A percentile compares a stretch with the other conserved stretches of the same genome.
phyloP scores from a whole-genome alignment of 306 rosid genomes.

The Inga laurina region DNA sequence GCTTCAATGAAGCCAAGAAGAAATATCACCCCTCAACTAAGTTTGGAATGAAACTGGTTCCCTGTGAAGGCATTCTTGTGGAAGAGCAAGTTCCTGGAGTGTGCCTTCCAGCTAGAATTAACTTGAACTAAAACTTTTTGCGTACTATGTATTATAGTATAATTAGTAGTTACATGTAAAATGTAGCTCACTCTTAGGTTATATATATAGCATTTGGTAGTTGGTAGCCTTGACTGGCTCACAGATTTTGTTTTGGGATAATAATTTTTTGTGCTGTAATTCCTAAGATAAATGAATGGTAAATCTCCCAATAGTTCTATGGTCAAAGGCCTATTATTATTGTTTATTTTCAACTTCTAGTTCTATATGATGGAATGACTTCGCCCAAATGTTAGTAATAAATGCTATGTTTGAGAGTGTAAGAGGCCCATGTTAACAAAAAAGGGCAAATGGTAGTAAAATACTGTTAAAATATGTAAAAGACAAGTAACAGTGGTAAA shows the following conservation, averaged over 20 bases:
- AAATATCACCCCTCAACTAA: slow-evolving; percentile 40
- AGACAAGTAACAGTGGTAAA: too few species aligned
- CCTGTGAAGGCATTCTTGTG: slow-evolving; percentile 47
- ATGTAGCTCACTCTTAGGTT: slow-evolving; percentile 51
- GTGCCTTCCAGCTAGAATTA: slow-evolving; percentile 79
- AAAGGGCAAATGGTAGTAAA: too few species aligned
- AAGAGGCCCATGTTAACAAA: background rate
- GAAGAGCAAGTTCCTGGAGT: slow-evolving; percentile 59
- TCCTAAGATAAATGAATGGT: slow-evolving; percentile 37
- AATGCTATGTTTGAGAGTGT: background rate
- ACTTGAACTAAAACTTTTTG: slow-evolving; percentile 50
- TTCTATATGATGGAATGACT: background rate
- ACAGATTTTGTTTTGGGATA: slow-evolving; percentile 42
- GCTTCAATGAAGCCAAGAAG: slow-evolving; percentile 58
- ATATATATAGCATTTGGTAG: slow-evolving; percentile 39
- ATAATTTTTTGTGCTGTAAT: slow-evolving; percentile 40
- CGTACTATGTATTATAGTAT: slow-evolving; percentile 30
- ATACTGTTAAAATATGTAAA: too few species aligned
- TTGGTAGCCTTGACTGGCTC: slow-evolving; percentile 40
- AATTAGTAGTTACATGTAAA: slow-evolving; percentile 49
- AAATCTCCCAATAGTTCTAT: slow-evolving; percentile 24
- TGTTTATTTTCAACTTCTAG: background rate
- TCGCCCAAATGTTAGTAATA: background rate
- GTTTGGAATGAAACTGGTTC: slow-evolving; percentile 53
- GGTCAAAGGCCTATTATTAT: background rate